These are phyloP conservation scores for Oldenlandia corymbosa DNA, from an alignment of 257 asterid genomes.

Conservation along the genomic window DNA sequence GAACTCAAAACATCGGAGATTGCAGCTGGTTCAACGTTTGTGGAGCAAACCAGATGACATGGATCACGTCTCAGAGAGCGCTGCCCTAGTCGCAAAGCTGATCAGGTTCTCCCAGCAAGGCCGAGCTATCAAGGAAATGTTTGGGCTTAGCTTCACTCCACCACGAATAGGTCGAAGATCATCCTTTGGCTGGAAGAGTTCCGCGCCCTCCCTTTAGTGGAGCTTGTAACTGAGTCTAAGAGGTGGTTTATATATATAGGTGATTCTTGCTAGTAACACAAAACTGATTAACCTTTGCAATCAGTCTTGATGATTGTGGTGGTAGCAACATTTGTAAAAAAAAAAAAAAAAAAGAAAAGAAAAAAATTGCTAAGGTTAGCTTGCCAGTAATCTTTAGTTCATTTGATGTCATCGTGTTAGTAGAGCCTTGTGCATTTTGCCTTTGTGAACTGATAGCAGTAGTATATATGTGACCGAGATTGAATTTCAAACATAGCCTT, in stretches of 20 bases:
- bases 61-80: constrained; percentile 35
- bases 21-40: constrained; percentile 29
- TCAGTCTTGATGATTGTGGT: background rate
- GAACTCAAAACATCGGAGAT: constrained; percentile 36
- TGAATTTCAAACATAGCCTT: background rate
- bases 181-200: constrained; percentile 45
- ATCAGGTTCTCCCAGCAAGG: constrained; percentile 40
- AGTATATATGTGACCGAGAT: too few relatives aligned
- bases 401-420: background rate
- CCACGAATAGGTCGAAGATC: constrained; percentile 30
- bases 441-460: background rate
- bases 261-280: constrained; percentile 2
- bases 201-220: constrained; percentile 27
- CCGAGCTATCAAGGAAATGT: constrained; percentile 45
- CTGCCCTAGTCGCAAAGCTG: constrained; percentile 40
- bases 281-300: constrained; percentile 5
- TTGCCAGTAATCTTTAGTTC: too few relatives aligned
- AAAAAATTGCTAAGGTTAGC: background rate
- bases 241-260: constrained; percentile 2
- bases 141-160: constrained; percentile 51
- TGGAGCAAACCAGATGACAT: constrained; percentile 32
- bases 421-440: background rate
- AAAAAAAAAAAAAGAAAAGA: too few relatives aligned
- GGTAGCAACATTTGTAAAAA: too few relatives aligned
- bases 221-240: background rate